These are phyloP conservation scores for Uronychia binucleata DNA, from an alignment of 73 alveolate species.

Conservation along the genomic window DNA sequence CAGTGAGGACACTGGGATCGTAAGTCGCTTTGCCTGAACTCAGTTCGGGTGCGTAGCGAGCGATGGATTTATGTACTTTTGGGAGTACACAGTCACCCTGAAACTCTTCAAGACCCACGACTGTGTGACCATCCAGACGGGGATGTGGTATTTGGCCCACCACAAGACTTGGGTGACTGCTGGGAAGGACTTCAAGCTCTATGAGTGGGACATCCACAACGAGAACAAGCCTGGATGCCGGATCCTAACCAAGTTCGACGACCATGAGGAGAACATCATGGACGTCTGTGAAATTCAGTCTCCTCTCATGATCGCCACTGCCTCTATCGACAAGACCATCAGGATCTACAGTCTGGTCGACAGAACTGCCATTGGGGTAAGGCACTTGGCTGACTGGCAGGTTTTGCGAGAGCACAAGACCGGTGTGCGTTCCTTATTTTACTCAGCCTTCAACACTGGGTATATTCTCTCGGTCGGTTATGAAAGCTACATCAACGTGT, in stretches of 20 bases:
- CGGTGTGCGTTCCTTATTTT: constrained; percentile 77
- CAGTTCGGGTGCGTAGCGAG: constrained; percentile 66
- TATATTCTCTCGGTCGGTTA: constrained; percentile 84
- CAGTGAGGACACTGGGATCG: constrained; percentile 4
- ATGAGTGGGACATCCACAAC: constrained; percentile 76
- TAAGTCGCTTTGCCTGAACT: neutral
- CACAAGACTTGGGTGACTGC: constrained; percentile 95
- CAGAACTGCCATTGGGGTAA: constrained; percentile 67
- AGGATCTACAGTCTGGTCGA: constrained; percentile 85
- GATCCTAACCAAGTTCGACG: constrained; percentile 55
- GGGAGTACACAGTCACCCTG: constrained; percentile 73
- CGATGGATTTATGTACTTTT: constrained; percentile 74
- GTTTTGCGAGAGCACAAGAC: constrained; percentile 72
- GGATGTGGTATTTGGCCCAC: constrained; percentile 87
- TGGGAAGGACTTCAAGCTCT: constrained; percentile 82
- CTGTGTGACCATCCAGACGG: constrained; percentile 70
- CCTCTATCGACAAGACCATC: constrained; percentile 90
- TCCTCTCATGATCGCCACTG: constrained; percentile 91
- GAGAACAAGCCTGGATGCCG: constrained; percentile 72
- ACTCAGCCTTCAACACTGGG: constrained; percentile 84
- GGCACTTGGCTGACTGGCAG: neutral
- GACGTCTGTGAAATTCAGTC: constrained; percentile 85
- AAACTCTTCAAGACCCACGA: constrained; percentile 68
- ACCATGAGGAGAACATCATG: constrained; percentile 84
- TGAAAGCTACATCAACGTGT: constrained; percentile 88